phyloP scores from a whole-genome alignment of 371 early-diverging fungal species.

The Mucor plumbeus region DNA sequence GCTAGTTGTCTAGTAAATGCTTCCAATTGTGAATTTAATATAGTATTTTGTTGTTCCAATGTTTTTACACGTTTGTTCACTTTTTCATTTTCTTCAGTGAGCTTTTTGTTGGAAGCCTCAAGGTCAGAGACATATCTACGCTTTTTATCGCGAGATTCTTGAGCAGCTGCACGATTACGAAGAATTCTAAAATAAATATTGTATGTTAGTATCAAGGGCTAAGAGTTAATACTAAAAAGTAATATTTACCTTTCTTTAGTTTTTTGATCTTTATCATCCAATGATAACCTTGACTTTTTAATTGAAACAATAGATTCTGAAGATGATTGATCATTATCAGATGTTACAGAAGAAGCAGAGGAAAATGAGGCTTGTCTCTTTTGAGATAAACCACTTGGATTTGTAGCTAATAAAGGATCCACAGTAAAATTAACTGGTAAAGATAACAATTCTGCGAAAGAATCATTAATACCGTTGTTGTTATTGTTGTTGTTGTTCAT shows the following conservation, averaged over 20 bases:
- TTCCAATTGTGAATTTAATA: constrained; percentile 64
- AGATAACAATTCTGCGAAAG: constrained; percentile 31
- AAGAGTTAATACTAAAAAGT: background rate
- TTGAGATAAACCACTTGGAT: constrained; percentile 13
- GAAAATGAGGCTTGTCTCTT: constrained; percentile 23
- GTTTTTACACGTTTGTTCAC: constrained; percentile 64
- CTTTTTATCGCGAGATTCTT: constrained; percentile 89
- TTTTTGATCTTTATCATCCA: constrained; percentile 56
- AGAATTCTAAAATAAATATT: constrained; percentile 56
- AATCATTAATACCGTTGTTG: constrained; percentile 21
- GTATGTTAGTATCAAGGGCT: constrained; percentile 9
- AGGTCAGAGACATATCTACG: constrained; percentile 79
- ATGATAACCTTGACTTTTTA: constrained; percentile 42
- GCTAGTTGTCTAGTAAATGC: constrained; percentile 60
- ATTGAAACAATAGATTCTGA: constrained; percentile 19
- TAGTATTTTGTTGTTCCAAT: constrained; percentile 66
- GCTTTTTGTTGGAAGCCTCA: constrained; percentile 69
- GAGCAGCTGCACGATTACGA: constrained; percentile 91
- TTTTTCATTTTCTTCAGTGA: constrained; percentile 69
- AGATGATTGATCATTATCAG: constrained; percentile 14
- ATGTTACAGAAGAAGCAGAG: constrained; percentile 20
- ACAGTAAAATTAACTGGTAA: constrained; percentile 39
- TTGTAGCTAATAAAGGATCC: constrained; percentile 34
- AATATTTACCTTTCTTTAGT: constrained; percentile 45
- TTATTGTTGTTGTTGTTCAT: constrained; percentile 20